phyloP scores from a whole-genome alignment of 345 rosid genomes.

The Aurinia saxatilis region DNA sequence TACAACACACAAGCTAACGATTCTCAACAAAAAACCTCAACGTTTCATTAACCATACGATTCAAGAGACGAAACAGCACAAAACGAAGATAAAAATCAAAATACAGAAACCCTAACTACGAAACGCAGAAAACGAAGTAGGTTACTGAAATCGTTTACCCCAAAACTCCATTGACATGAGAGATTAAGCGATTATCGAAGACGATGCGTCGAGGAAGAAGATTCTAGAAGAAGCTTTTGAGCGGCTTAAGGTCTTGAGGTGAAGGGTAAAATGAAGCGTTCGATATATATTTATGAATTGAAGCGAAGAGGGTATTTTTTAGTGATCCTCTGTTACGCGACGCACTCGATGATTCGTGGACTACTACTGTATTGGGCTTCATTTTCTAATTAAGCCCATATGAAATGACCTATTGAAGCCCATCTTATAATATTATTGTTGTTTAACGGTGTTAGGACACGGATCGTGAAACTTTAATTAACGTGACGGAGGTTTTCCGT shows the following conservation, averaged over 20 bases:
- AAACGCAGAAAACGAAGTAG: background rate
- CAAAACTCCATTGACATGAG: slow-evolving; percentile 44
- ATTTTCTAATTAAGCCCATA: background rate
- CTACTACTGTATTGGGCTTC: background rate
- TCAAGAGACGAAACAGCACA: slow-evolving; percentile 1
- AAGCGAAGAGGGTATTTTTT: background rate
- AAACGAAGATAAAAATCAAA: background rate
- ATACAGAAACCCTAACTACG: background rate
- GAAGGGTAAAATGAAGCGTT: background rate
- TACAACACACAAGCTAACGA: background rate
- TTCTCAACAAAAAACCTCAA: background rate
- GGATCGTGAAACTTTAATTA: too few species aligned
- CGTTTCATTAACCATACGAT: background rate
- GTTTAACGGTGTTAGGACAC: background rate
- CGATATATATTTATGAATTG: background rate
- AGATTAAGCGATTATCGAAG: background rate
- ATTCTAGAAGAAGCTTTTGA: slow-evolving; percentile 13
- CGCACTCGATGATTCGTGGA: background rate
- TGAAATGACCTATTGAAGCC: background rate
- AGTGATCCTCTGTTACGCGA: slow-evolving; percentile 20
- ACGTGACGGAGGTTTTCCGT: background rate
- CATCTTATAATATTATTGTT: background rate
- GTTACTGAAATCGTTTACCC: slow-evolving; percentile 32
- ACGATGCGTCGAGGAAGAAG: slow-evolving; percentile 16
- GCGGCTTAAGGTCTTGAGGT: slow-evolving; percentile 13